Evolutionary conservation across 805 yeast species (phyloP), one percentile per base, ranked within the genome.

Genomic region (Metschnikowia rubicola): DNA sequence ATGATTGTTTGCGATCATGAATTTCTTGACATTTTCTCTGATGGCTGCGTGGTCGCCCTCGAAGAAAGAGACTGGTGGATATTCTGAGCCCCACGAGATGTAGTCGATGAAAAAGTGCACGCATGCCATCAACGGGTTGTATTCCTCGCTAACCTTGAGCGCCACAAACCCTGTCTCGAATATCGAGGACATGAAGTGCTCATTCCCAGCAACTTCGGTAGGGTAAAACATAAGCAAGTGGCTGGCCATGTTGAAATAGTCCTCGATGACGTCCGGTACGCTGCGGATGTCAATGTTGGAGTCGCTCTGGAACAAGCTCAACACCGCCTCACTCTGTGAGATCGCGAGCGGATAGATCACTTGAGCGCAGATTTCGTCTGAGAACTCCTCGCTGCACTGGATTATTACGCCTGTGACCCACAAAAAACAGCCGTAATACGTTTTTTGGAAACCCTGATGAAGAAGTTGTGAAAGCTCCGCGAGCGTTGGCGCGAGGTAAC

Each of bases 351-450:
- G 72, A 84, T 88, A 89, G 15, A 87, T 81, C 2, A 87, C 78
- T 29, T 73, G 74, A 52, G 78, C 79, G 17, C 82, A 67, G 3
- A 70, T 74, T 39, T 76, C 81, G 54, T 82, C 84, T 30, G 83
- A 81, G 64, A 75, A 91, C 50, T 88, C 92, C 19, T 47, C 55
- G 13, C 53, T 48, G 32, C 56, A 51, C 47, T 87, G 80, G 43
- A 87, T 80, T 28, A 90, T 70, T 9, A 86, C 75, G 8, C 97
- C 97, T 2, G 96, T 84, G 11, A 88, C 92, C 94, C 96, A 91
- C 46, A 91, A 68, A 61, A 85, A 90, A 62, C 96, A 88, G 4
- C 97, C 97, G 58, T 70, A 79, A 32, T 81, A 78, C 17, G 85
- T 84, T 28, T 68, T 67, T 38, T 81, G 75, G 67, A 89, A 91